Conservation (phyloP, 768 basidiomycete species). For the Xerocomellus amylosporus region DNA sequence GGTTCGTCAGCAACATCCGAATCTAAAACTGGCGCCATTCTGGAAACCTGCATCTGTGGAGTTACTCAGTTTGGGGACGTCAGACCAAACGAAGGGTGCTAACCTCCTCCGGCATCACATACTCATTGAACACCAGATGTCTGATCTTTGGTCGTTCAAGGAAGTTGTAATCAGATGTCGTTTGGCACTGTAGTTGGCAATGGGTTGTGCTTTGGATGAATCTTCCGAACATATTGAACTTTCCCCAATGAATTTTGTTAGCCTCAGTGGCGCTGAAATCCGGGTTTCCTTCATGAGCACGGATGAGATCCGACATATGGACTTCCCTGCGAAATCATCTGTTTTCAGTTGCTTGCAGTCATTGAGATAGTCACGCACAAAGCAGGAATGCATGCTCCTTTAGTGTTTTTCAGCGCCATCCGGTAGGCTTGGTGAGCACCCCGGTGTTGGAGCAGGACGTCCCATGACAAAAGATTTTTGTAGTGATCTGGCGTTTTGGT, state of each 20-base stretch:
- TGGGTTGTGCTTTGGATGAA: slow-evolving; percentile 76
- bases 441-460: slow-evolving; percentile 76
- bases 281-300: slow-evolving; percentile 79
- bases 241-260: slow-evolving; percentile 88
- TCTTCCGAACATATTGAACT: slow-evolving; percentile 89
- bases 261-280: slow-evolving; percentile 67
- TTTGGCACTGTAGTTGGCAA: slow-evolving; percentile 73
- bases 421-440: slow-evolving; percentile 91
- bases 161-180: slow-evolving; percentile 59
- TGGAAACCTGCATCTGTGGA: slow-evolving; percentile 60
- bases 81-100: slow-evolving; percentile 13
- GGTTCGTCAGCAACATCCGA: slow-evolving; percentile 43
- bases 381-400: slow-evolving; percentile 84
- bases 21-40: slow-evolving; percentile 54
- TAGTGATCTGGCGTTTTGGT: slow-evolving; percentile 61
- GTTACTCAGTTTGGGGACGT: slow-evolving; percentile 2
- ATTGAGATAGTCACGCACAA: slow-evolving; percentile 45
- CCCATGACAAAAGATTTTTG: slow-evolving; percentile 79
- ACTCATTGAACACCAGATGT: slow-evolving; percentile 52
- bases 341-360: slow-evolving; percentile 7
- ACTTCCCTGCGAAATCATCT: slow-evolving; percentile 64
- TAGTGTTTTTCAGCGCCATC: slow-evolving; percentile 80
- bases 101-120: slow-evolving; percentile 72
- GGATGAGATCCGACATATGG: slow-evolving; percentile 85
- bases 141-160: slow-evolving; percentile 52